phyloP scores from a whole-genome alignment of 179 eudicot species.

The Silene vulgaris region DNA sequence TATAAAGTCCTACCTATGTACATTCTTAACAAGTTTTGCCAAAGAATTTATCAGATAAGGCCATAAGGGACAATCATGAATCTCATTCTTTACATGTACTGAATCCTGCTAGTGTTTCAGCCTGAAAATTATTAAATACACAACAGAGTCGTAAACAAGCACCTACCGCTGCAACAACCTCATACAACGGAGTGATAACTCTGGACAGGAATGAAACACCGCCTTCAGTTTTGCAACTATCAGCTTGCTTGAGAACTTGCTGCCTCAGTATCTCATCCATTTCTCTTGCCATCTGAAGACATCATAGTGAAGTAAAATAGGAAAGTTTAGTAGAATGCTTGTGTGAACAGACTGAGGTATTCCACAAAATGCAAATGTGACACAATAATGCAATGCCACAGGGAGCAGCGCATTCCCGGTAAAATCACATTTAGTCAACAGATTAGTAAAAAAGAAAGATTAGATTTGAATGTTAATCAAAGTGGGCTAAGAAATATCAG shows the following conservation, averaged over 20 bases:
- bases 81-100: too few relatives aligned
- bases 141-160: neutral
- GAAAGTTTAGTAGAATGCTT: neutral
- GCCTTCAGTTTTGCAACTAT: constrained; percentile 69
- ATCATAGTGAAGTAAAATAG: neutral
- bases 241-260: constrained; percentile 72
- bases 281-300: constrained; percentile 81
- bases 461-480: neutral
- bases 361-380: constrained; percentile 9
- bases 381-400: neutral
- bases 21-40: too few relatives aligned
- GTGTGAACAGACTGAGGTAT: neutral
- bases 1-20: too few relatives aligned
- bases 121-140: too few relatives aligned
- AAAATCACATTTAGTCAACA: neutral
- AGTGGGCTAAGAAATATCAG: neutral
- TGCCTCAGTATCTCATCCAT: constrained; percentile 72
- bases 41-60: too few relatives aligned
- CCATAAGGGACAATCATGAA: too few relatives aligned
- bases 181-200: constrained; percentile 76
- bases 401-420: neutral
- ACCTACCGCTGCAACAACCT: constrained; percentile 78
- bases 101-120: neutral
- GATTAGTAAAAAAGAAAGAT: neutral
- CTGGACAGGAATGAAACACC: constrained; percentile 76